Evolutionary conservation across 1,139 yeast genomes (phyloP).

Genomic region (Geotrichum candidum): DNA sequence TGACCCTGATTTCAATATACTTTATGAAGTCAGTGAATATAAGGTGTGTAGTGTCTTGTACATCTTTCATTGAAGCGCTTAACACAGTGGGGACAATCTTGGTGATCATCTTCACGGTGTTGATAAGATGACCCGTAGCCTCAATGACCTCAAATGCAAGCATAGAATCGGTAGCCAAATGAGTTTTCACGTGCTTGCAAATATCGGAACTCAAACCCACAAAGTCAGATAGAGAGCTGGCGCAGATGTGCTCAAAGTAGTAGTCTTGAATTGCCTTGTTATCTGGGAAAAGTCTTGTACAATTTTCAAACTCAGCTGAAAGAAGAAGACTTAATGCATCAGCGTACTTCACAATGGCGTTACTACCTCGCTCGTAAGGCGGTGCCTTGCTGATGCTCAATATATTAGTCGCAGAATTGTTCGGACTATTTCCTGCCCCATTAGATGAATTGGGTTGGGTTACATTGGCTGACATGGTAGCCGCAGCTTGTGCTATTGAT

Average conservation of each 20-base stretch:
- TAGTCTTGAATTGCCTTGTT: conserved; percentile 16
- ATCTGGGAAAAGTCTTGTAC: conserved; percentile 21
- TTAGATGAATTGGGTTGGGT: background rate
- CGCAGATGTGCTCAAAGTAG: conserved; percentile 39
- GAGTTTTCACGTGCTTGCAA: conserved; percentile 25
- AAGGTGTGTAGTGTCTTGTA: conserved; percentile 33
- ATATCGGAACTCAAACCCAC: conserved; percentile 35
- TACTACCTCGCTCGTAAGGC: conserved; percentile 54
- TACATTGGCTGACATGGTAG: conserved; percentile 27
- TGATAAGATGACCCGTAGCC: conserved; percentile 21
- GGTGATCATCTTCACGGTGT: conserved; percentile 19
- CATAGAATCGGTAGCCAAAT: conserved; percentile 26
- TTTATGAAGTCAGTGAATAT: conserved; percentile 54
- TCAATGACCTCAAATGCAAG: conserved; percentile 29
- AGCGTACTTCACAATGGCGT: conserved; percentile 53
- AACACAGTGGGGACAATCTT: conserved; percentile 24
- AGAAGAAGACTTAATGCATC: conserved; percentile 48
- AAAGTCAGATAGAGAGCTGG: conserved; percentile 36
- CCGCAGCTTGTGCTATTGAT: conserved; percentile 9
- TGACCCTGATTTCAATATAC: conserved; percentile 50
- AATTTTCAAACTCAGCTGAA: conserved; percentile 23
- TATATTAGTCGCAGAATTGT: conserved; percentile 5
- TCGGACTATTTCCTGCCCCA: conserved; percentile 2
- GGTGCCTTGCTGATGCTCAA: conserved; percentile 35
- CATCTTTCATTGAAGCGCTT: conserved; percentile 21